Evolutionary conservation across 371 early-diverging fungal species (phyloP).

Genomic region (Neoconidiobolus thromboides): DNA sequence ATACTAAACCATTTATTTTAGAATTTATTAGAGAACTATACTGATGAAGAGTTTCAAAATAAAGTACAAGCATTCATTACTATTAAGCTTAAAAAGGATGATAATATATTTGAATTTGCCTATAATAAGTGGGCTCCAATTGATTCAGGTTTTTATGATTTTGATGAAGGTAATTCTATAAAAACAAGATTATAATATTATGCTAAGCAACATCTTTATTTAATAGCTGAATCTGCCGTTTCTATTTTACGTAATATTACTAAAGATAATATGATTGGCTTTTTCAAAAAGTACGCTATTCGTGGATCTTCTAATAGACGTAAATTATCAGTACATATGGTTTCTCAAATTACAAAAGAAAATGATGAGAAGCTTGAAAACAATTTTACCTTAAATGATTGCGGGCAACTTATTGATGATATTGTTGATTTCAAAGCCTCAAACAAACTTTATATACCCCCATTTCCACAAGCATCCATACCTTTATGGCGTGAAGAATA

Average conservation of each 20-base stretch:
- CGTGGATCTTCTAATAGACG: neutral
- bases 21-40: conserved; percentile 35
- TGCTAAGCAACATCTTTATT: too few relatives aligned
- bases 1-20: conserved; percentile 9
- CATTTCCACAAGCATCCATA: too few relatives aligned
- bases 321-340: conserved; percentile 3
- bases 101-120: conserved; percentile 61
- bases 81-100: conserved; percentile 61
- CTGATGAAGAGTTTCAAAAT: conserved; percentile 47
- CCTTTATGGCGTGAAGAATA: too few relatives aligned
- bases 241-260: neutral
- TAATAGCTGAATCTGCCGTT: neutral
- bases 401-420: neutral
- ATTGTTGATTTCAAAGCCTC: neutral
- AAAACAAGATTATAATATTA: too few relatives aligned
- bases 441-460: too few relatives aligned
- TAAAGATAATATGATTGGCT: neutral
- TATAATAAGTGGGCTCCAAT: conserved; percentile 61
- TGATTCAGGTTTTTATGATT: conserved; percentile 60
- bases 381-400: neutral
- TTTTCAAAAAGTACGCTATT: neutral
- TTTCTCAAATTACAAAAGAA: neutral
- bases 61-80: conserved; percentile 50
- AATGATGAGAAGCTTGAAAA: neutral
- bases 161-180: conserved; percentile 25